phyloP scores from a whole-genome alignment of 2,329 filamentous ascomycete species.

The Ophiostoma quercus region DNA sequence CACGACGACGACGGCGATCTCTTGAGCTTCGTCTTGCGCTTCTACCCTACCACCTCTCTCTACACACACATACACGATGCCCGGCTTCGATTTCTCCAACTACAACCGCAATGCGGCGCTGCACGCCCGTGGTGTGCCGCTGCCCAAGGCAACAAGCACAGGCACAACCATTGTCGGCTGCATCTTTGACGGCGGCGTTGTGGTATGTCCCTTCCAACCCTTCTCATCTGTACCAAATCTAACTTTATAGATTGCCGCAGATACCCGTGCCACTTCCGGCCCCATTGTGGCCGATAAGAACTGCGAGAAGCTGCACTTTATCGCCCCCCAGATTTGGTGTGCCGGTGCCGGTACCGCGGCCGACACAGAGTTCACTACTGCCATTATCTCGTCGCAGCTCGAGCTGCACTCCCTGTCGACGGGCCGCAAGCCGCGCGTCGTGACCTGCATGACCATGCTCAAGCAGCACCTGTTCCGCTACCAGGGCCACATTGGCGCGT shows the following conservation, averaged over 20 bases:
- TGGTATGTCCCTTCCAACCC: slow-evolving; percentile 52
- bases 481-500: slow-evolving; percentile 96
- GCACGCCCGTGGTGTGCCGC: slow-evolving; percentile 85
- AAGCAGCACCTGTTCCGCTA: slow-evolving; percentile 99
- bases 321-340: slow-evolving; percentile 98
- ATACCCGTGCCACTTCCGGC: slow-evolving; percentile 93
- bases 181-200: slow-evolving; percentile 92
- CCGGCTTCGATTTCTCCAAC: slow-evolving; percentile 98
- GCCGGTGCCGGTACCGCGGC: slow-evolving; percentile 95
- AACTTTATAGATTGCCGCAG: slow-evolving; percentile 76
- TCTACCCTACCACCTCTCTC: neutral
- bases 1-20: neutral
- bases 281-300: slow-evolving; percentile 99
- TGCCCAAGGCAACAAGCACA: slow-evolving; percentile 96
- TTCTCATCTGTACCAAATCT: neutral
- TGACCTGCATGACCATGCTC: slow-evolving; percentile 98
- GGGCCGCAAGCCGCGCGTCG: slow-evolving; percentile 91
- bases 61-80: slow-evolving; percentile 57
- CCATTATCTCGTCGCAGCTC: slow-evolving; percentile 96
- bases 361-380: slow-evolving; percentile 98
- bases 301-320: slow-evolving; percentile 99
- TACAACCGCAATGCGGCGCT: slow-evolving; percentile 98
- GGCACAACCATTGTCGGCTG: slow-evolving; percentile 98
- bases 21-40: neutral
- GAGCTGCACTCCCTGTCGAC: slow-evolving; percentile 96